Conservation (phyloP, 345 rosid genomes). For the Salix dunnii region DNA sequence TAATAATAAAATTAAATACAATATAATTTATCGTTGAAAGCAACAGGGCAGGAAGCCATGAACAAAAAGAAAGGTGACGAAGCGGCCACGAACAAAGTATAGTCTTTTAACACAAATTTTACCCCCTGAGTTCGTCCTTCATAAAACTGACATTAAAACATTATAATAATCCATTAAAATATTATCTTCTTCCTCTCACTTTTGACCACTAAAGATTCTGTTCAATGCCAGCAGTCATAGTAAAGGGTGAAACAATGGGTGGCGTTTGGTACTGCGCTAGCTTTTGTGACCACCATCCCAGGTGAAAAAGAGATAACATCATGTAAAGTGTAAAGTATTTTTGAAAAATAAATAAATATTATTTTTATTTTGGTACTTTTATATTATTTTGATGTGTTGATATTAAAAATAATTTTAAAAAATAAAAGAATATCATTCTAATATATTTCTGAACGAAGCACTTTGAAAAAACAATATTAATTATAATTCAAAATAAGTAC, state of each 20-base stretch:
- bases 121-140: conserved; percentile 8
- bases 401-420: no score
- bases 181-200: conserved; percentile 19
- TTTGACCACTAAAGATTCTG: conserved; percentile 48
- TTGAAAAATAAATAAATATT: no score
- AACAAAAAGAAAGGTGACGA: not conserved
- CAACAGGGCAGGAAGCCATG: not conserved
- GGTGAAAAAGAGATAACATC: no score
- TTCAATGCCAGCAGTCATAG: conserved; percentile 7
- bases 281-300: no score
- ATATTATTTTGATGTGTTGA: rapidly evolving
- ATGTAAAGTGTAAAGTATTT: no score
- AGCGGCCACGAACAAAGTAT: not conserved
- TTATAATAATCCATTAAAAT: conserved; percentile 11
- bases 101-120: conserved; percentile 7
- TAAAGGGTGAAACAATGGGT: not conserved
- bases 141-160: conserved; percentile 13
- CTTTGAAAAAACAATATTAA: no score
- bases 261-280: not conserved
- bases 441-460: no score
- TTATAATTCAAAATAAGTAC: no score
- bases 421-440: no score
- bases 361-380: no score
- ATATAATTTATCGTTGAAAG: no score
- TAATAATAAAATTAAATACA: no score